Evolutionary conservation across 108 stramenopile species (phyloP).

Genomic region (Cyclotella distinguenda): DNA sequence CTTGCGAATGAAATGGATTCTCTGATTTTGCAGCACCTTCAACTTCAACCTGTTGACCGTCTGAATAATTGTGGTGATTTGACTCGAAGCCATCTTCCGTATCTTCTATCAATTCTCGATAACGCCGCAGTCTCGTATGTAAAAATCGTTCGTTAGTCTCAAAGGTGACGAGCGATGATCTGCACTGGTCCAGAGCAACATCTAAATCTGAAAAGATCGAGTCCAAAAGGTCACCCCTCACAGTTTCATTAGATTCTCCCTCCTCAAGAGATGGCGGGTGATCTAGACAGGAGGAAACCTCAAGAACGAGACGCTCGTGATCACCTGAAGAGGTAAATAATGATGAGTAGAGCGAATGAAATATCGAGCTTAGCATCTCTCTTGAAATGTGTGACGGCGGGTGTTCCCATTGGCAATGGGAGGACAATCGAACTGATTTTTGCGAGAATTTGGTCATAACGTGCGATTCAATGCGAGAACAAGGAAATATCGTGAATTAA

Average conservation of each 20-base stretch:
- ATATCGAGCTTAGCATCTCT: too few relatives aligned
- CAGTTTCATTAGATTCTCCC: background rate
- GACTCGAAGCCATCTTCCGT: background rate
- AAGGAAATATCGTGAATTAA: too few relatives aligned
- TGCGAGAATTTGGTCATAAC: too few relatives aligned
- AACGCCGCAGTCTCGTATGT: slow-evolving; percentile 1
- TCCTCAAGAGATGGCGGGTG: too few relatives aligned
- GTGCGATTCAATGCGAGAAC: too few relatives aligned
- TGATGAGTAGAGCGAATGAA: too few relatives aligned
- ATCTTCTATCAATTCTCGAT: slow-evolving; percentile 6
- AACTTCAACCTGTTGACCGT: background rate
- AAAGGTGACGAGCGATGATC: slow-evolving; percentile 10
- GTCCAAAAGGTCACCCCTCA: background rate
- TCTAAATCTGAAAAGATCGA: slow-evolving; percentile 7
- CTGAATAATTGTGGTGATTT: background rate
- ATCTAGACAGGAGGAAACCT: too few relatives aligned
- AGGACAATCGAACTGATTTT: too few relatives aligned
- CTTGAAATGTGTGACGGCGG: too few relatives aligned
- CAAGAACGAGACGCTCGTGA: too few relatives aligned
- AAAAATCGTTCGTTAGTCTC: slow-evolving; percentile 22
- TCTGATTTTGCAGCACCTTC: background rate
- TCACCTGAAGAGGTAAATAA: too few relatives aligned
- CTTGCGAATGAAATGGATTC: background rate
- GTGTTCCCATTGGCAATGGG: too few relatives aligned
- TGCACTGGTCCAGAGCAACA: slow-evolving; percentile 11